Evolutionary conservation across 2,329 filamentous ascomycete genomes (phyloP).

Genomic region (Stagonosporopsis cucurbitacearum): DNA sequence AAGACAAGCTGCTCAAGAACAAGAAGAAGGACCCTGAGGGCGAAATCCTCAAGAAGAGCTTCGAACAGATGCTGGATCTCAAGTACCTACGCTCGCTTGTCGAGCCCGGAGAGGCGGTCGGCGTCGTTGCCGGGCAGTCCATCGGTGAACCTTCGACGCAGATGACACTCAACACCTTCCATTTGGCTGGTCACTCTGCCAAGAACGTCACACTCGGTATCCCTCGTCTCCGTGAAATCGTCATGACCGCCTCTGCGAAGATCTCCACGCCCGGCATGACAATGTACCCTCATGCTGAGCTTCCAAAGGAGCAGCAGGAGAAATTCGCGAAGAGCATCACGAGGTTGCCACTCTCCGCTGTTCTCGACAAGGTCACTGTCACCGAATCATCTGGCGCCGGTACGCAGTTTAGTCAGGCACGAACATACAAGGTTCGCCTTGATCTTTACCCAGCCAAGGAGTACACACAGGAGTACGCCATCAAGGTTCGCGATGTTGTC

Average conservation of each 20-base stretch:
- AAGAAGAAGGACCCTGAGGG: conserved; percentile 62
- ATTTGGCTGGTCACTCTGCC: conserved; percentile 96
- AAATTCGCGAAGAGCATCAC: conserved; percentile 92
- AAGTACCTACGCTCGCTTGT: conserved; percentile 93
- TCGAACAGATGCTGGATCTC: conserved; percentile 83
- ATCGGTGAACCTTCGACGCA: conserved; percentile 97
- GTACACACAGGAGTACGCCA: conserved; percentile 85
- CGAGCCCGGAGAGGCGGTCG: conserved; percentile 94
- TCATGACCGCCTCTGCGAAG: conserved; percentile 92
- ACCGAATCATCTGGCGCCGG: conserved; percentile 80
- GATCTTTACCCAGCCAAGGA: conserved; percentile 85
- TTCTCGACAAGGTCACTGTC: conserved; percentile 81
- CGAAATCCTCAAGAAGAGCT: conserved; percentile 67
- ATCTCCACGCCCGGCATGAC: conserved; percentile 95
- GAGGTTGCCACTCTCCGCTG: conserved; percentile 79
- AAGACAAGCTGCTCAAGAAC: conserved; percentile 63
- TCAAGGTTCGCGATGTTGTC: conserved; percentile 77
- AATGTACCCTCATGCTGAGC: conserved; percentile 74
- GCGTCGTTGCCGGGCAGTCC: conserved; percentile 95
- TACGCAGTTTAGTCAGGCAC: conserved; percentile 71
- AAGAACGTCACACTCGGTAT: conserved; percentile 99
- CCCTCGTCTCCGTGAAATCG: conserved; percentile 92
- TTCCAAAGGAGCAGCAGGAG: conserved; percentile 72
- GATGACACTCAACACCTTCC: conserved; percentile 99
- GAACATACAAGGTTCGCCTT: conserved; percentile 82